Base-by-base conservation (phyloP, 2,329 filamentous ascomycete species). In the Alternaria alternata region DNA sequence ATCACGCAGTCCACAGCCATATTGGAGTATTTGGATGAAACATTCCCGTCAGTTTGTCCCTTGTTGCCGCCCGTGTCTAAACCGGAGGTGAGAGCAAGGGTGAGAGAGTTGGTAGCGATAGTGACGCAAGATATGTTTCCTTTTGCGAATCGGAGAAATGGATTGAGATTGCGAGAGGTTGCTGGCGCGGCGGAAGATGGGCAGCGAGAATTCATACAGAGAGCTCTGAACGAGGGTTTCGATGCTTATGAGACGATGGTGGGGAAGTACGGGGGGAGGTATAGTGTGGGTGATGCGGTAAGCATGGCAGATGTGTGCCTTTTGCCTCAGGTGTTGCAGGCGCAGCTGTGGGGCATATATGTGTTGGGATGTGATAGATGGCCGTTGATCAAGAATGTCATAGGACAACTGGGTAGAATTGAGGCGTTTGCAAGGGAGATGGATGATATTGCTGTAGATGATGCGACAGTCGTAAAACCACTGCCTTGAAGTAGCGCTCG, bases 251-350 rank as follows among this genome's bases (percentile, higher is more conserved):
- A 90, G 71, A 68, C 74, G 8, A 69, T 85, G 0, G 72, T 75
- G 0, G 64, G 61, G 20, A 67, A 12, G 20, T 54, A 49, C 16
- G 80, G 84, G 0, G 86, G 86, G 0, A 78, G 62, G 32, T 89
- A 83, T 65, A 87, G 85, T 2, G 82, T 87, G 4, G 88, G 86
- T 0, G 84, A 89, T 72, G 59, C 74, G 0, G 68, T 89, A 3
- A 87, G 83, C 0, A 62, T 89, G 65, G 88, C 88, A 3, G 88
- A 89, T 75, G 82, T 84, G 28, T 85, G 82, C 65, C 72, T 89
- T 22, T 72, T 88, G 54, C 87, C 87, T 4, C 86, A 86, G 0
- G 80, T 86, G 26, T 87, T 87, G 82, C 84, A 83, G 11, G 87
- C 87, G 0, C 75, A 85, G 74, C 77, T 85, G 22, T 85, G 84